phyloP scores from a whole-genome alignment of 2,329 filamentous ascomycete species.

The Fusarium ambrosium region DNA sequence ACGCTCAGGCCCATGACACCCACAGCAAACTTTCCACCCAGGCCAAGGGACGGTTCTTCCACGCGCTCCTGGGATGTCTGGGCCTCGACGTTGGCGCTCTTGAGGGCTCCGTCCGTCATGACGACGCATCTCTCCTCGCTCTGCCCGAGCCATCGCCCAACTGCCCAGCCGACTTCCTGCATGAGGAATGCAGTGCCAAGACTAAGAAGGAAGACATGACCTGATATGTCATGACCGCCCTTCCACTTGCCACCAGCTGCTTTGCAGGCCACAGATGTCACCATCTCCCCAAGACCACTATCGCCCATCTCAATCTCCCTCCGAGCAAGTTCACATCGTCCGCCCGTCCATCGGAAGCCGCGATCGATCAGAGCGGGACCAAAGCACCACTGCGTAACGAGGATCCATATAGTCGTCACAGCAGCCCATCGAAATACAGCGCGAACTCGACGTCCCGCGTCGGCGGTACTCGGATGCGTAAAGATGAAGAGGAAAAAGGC shows the following conservation, averaged over 20 bases:
- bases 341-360: slow-evolving; percentile 89
- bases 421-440: slow-evolving; percentile 77
- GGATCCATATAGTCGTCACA: slow-evolving; percentile 83
- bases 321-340: slow-evolving; percentile 77
- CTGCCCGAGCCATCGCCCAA: slow-evolving; percentile 57
- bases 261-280: slow-evolving; percentile 86
- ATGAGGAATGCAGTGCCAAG: slow-evolving; percentile 84
- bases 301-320: slow-evolving; percentile 62
- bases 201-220: slow-evolving; percentile 93
- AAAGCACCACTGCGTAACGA: slow-evolving; percentile 97
- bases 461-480: slow-evolving; percentile 71
- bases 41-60: slow-evolving; percentile 53
- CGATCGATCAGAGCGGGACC: slow-evolving; percentile 91
- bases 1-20: slow-evolving; percentile 78
- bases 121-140: slow-evolving; percentile 76
- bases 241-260: slow-evolving; percentile 85
- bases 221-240: slow-evolving; percentile 96
- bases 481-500: slow-evolving; percentile 79
- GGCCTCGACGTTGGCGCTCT: slow-evolving; percentile 67
- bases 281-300: slow-evolving; percentile 62
- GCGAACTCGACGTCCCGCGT: slow-evolving; percentile 59
- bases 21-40: slow-evolving; percentile 69
- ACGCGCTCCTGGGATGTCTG: slow-evolving; percentile 45
- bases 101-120: slow-evolving; percentile 75
- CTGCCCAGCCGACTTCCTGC: slow-evolving; percentile 80